Conservation (phyloP, 2,329 filamentous ascomycete species). For the Fusarium xyrophilum region DNA sequence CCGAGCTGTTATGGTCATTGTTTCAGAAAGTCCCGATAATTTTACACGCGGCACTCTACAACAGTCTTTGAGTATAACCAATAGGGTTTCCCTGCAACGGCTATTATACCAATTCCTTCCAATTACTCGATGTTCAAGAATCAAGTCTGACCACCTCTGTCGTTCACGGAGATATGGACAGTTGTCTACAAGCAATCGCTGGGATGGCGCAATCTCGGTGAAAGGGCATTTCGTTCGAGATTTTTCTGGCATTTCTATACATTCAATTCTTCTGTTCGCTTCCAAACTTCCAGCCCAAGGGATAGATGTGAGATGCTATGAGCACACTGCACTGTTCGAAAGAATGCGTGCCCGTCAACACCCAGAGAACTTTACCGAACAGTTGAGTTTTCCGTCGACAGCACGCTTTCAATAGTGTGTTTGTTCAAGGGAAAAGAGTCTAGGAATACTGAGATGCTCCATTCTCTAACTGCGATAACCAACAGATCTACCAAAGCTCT, state of each 20-base stretch:
- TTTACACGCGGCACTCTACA: neutral
- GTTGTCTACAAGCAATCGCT: neutral
- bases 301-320: neutral
- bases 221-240: neutral
- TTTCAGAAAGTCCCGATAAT: neutral
- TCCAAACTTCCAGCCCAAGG: neutral
- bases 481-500: neutral
- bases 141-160: neutral
- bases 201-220: accelerated
- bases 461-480: neutral
- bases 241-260: neutral
- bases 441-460: neutral
- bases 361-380: neutral
- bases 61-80: neutral
- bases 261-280: neutral
- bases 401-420: neutral
- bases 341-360: neutral
- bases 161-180: neutral
- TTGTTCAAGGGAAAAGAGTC: neutral
- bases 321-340: neutral
- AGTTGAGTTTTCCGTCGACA: neutral
- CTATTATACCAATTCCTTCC: neutral
- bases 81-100: accelerated
- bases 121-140: neutral
- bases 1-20: neutral